Evolutionary conservation across 192 early-diverging fungal species (phyloP).

Genomic region (Backusella liffmaniae): DNA sequence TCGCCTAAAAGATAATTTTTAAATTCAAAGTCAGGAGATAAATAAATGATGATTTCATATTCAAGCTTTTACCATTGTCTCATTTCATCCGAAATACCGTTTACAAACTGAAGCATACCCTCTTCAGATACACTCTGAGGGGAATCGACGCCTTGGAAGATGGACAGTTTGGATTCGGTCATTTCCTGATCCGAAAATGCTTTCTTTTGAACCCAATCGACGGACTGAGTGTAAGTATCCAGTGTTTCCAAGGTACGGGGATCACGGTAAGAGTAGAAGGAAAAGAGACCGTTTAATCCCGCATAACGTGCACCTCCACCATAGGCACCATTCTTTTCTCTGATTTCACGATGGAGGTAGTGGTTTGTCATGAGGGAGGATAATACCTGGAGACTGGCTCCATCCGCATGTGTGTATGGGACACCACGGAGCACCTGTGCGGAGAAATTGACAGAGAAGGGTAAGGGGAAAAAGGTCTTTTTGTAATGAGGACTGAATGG

Average conservation of each 20-base stretch:
- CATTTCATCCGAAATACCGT: constrained; percentile 83
- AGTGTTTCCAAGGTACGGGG: constrained; percentile 76
- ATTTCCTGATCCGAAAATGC: constrained; percentile 64
- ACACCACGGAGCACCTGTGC: constrained; percentile 72
- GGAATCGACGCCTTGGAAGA: constrained; percentile 83
- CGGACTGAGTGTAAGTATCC: constrained; percentile 59
- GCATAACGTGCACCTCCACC: constrained; percentile 84
- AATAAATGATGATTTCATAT: background rate
- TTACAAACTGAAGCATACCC: constrained; percentile 77
- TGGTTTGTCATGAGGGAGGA: constrained; percentile 82
- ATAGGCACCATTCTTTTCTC: constrained; percentile 97
- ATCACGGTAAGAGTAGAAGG: constrained; percentile 93
- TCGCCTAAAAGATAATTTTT: constrained; percentile 44
- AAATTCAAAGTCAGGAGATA: background rate
- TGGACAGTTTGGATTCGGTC: constrained; percentile 87
- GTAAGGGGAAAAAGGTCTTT: constrained; percentile 79
- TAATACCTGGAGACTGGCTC: constrained; percentile 73
- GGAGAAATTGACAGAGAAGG: constrained; percentile 85
- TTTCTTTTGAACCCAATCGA: constrained; percentile 65
- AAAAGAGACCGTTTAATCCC: constrained; percentile 75
- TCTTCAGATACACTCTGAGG: constrained; percentile 84
- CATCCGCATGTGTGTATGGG: constrained; percentile 83
- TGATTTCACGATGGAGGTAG: constrained; percentile 94
- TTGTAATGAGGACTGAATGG: constrained; percentile 48
- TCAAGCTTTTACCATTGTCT: constrained; percentile 60